Base-by-base conservation (phyloP, 2,329 filamentous ascomycete genomes). In the Botrytis cinerea region DNA sequence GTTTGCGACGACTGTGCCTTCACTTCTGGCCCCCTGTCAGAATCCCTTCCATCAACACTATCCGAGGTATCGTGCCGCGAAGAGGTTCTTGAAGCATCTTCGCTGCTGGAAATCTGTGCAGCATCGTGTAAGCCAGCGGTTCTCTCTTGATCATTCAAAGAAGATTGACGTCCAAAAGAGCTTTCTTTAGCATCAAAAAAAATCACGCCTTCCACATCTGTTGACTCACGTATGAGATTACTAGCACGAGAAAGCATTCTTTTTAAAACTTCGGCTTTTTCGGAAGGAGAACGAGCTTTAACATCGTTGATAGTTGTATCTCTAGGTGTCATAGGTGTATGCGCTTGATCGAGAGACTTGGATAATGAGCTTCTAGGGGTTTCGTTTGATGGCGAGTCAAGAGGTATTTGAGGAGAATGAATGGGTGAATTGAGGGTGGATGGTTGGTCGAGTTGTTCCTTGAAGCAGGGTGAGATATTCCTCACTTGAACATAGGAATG, bases 141-240 rank as follows among this genome's bases (percentile, higher is more conserved):
- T 4, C 25, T 40, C 46, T 14, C 5, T 20, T 18, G 35, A 5
- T 25, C 40, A 12, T 25, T 25, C 10, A 32, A 48, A 7, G 69
- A 48, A 22, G 59, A 51, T n/a, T 40, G 28, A 12, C 32, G 63
- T 16, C 73, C 70, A 20, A 74, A 74, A 20, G 46, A 20, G 10
- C 73, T 64, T 48, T 67, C 45, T 28, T 46, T 54, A 32, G 79
- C 77, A 75, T 80, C 78, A 20, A 80, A 77, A 62, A 80, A 80
- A 10, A 79, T 73, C 22, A 75, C 74, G 1, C 79, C 79, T 70
- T 79, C 78, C 28, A 80, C 75, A 25, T 77, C 75, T 46, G 78
- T 76, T 5, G 76, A 74, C 67, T 80, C 78, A 25, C 79, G 73
- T 25, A 80, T 76, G n/a, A 80, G 63, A 66, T 80, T 80, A 22